Conservation (phyloP, 2,329 filamentous ascomycete genomes). For the Lasiodiplodia gonubiensis region DNA sequence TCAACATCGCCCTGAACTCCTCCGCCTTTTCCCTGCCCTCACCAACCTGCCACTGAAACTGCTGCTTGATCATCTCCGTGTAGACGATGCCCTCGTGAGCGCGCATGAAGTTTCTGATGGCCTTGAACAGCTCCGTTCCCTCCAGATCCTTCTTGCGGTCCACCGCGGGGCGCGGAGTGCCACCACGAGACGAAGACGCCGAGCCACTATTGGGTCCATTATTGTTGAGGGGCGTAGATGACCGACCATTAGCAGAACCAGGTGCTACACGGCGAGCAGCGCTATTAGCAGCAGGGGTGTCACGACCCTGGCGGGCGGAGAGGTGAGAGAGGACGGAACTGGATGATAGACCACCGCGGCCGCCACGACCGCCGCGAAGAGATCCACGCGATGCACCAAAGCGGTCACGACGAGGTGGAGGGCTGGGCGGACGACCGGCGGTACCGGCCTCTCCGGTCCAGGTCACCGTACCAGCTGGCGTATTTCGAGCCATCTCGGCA, state of each 20-base stretch:
- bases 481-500: constrained; percentile 70
- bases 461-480: constrained; percentile 85
- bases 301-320: constrained; percentile 47
- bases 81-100: constrained; percentile 78
- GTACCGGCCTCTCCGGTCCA: constrained; percentile 90
- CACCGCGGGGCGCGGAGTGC: constrained; percentile 35
- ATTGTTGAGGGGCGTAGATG: not conserved
- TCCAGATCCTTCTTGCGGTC: constrained; percentile 37
- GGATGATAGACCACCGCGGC: constrained; percentile 43
- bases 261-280: constrained; percentile 24
- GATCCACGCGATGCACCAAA: constrained; percentile 47
- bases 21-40: constrained; percentile 1
- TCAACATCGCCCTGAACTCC: constrained; percentile 62
- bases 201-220: constrained; percentile 34
- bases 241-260: constrained; percentile 18
- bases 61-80: constrained; percentile 85
- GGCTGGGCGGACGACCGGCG: constrained; percentile 68
- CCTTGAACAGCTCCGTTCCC: constrained; percentile 52
- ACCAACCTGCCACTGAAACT: constrained; percentile 60
- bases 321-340: constrained; percentile 52
- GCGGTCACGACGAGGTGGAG: constrained; percentile 50
- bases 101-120: constrained; percentile 78
- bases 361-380: constrained; percentile 43
- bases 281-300: constrained; percentile 9
- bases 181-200: constrained; percentile 39